A percentile compares a stretch with the other conserved stretches of the same genome.
phyloP scores from a whole-genome alignment of 148 eudicot species.

The Tetragonia tetragonoides region DNA sequence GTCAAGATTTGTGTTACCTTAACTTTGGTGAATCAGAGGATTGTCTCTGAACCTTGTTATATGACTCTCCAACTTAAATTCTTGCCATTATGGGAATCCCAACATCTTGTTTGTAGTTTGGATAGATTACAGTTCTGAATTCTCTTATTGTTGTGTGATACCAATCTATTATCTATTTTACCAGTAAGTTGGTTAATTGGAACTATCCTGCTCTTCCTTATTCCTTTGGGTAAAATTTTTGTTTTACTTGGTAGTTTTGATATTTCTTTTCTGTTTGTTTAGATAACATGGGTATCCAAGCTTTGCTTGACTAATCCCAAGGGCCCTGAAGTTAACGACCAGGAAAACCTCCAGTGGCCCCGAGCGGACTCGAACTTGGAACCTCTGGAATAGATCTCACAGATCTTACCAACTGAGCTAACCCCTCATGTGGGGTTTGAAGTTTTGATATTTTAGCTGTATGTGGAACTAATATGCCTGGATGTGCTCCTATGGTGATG shows the following conservation, averaged over 20 bases:
- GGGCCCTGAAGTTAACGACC: too few species aligned
- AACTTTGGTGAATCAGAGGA: not conserved
- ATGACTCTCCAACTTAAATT: not conserved
- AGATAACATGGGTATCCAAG: too few species aligned
- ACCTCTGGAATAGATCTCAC: too few species aligned
- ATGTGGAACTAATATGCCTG: not conserved
- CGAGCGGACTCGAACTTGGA: too few species aligned
- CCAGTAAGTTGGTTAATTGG: not conserved
- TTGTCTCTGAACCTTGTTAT: not conserved
- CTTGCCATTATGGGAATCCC: not conserved
- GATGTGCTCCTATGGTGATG: not conserved
- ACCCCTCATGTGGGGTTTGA: too few species aligned
- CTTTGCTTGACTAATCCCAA: too few species aligned
- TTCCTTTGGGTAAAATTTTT: not conserved
- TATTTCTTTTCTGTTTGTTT: not conserved
- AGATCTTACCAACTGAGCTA: too few species aligned
- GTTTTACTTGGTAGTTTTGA: not conserved
- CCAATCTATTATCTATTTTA: not conserved
- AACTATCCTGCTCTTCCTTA: not conserved
- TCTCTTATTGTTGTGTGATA: not conserved
- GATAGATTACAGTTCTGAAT: not conserved
- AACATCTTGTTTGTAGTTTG: not conserved
- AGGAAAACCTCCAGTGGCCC: too few species aligned
- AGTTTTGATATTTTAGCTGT: too few species aligned
- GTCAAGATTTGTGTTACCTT: not conserved